Evolutionary conservation across 23 red algal species (phyloP).

Genomic region (Gracilariopsis chorda): DNA sequence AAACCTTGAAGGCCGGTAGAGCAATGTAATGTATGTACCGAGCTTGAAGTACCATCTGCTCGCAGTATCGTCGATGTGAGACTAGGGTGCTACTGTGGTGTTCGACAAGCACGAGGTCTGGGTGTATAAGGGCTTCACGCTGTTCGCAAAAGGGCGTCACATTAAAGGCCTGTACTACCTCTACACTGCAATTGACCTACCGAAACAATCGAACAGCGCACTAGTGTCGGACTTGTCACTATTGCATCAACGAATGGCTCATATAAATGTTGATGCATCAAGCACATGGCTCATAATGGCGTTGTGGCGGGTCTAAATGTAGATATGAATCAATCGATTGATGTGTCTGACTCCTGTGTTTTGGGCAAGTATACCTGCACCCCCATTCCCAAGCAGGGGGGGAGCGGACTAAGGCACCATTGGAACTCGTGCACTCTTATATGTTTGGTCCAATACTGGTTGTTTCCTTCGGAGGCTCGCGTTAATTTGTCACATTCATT

Average conservation of each 20-base stretch:
- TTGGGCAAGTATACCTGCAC: neutral
- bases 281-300: neutral
- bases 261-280: slow-evolving; percentile 20
- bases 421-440: slow-evolving; percentile 1
- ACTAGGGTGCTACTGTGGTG: no score
- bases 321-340: neutral
- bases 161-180: no score
- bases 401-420: neutral
- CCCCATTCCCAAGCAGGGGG: slow-evolving; percentile 20
- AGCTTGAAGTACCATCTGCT: no score
- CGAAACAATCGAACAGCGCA: no score
- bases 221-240: no score
- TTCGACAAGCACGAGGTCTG: no score
- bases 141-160: no score
- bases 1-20: no score
- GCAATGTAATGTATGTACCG: no score
- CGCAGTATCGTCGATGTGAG: no score
- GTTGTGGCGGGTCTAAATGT: slow-evolving; percentile 2
- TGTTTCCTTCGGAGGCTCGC: slow-evolving; percentile 5
- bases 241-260: slow-evolving; percentile 17
- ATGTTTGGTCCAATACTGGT: slow-evolving; percentile 7
- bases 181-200: no score
- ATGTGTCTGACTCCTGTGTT: slow-evolving; percentile 19
- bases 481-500: slow-evolving; percentile 44
- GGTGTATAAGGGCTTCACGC: no score